phyloP scores from a whole-genome alignment of 106 monocot genomes.

The Iris macrosiphon region DNA sequence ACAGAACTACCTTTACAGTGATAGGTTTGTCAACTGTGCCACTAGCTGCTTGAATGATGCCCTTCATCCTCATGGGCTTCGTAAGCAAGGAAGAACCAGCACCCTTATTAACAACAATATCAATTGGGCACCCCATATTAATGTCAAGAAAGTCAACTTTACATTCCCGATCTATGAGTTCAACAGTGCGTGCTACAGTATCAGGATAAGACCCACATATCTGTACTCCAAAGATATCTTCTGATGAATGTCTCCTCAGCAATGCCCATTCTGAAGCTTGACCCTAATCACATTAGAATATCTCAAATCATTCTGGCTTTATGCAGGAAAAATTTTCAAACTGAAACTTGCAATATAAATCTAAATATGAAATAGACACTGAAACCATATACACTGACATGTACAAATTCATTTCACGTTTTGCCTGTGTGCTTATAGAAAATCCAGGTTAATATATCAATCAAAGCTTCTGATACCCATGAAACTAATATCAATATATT shows the following conservation, averaged over 20 bases:
- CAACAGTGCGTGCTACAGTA: constrained; percentile 73
- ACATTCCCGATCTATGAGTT: constrained; percentile 76
- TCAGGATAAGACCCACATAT: constrained; percentile 94
- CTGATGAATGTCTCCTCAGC: constrained; percentile 77
- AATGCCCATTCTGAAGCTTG: constrained; percentile 99
- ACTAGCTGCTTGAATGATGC: constrained; percentile 67
- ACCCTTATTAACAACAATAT: constrained; percentile 87
- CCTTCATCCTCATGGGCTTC: constrained; percentile 88
- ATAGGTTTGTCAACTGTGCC: constrained; percentile 45
- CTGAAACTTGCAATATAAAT: too few relatives aligned
- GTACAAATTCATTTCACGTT: too few relatives aligned
- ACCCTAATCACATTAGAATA: constrained; percentile 37
- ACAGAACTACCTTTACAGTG: constrained; percentile 87
- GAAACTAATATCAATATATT: neutral
- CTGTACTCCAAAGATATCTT: constrained; percentile 88
- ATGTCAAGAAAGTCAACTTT: constrained; percentile 84
- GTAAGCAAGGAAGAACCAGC: constrained; percentile 89
- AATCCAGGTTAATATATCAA: neutral
- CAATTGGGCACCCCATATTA: constrained; percentile 98
- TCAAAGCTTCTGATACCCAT: neutral
- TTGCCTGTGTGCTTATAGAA: too few relatives aligned
- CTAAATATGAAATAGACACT: too few relatives aligned
- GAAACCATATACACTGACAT: too few relatives aligned
- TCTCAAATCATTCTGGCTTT: neutral
- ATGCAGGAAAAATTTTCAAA: too few relatives aligned